Conservation (phyloP, 2,329 filamentous ascomycete species). For the Diaporthe aspalathi region DNA sequence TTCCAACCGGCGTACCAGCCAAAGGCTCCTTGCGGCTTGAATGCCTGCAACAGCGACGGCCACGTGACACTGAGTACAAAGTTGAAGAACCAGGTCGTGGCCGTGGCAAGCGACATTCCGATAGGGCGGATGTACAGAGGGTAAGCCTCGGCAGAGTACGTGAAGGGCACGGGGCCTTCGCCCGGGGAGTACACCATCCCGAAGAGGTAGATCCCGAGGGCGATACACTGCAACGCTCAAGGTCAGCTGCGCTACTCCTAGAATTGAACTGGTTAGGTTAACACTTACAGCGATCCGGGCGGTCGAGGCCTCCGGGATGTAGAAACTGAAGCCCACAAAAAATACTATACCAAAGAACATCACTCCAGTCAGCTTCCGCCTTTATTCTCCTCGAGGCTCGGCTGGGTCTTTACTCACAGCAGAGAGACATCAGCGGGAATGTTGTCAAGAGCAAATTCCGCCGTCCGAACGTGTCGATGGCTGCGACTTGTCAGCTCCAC, state of each 20-base stretch:
- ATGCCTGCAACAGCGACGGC: constrained; percentile 57
- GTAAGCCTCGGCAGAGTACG: constrained; percentile 75
- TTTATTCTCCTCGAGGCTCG: neutral
- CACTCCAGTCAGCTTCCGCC: neutral
- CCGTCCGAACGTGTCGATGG: constrained; percentile 76
- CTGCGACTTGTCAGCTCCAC: constrained; percentile 1
- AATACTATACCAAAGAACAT: constrained; percentile 45
- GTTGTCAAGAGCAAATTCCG: constrained; percentile 72
- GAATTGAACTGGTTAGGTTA: neutral
- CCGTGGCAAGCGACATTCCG: constrained; percentile 69
- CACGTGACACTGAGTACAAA: constrained; percentile 58
- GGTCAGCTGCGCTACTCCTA: neutral
- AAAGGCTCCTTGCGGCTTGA: constrained; percentile 60
- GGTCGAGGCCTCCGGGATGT: constrained; percentile 51
- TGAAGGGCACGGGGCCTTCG: constrained; percentile 73
- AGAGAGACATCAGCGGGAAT: constrained; percentile 72
- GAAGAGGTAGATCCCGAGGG: constrained; percentile 62
- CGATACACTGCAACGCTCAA: constrained; percentile 49
- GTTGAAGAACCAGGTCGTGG: constrained; percentile 63
- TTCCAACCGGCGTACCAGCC: constrained; percentile 63
- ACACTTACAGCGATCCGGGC: constrained; percentile 50
- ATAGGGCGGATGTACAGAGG: constrained; percentile 71
- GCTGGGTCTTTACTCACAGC: constrained; percentile 38
- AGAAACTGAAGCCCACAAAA: constrained; percentile 61
- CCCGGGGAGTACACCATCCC: constrained; percentile 67